Evolutionary conservation across 306 rosid genomes (phyloP), one percentile per base, ranked within the genome.

Genomic region (Cicer chorassanicum): DNA sequence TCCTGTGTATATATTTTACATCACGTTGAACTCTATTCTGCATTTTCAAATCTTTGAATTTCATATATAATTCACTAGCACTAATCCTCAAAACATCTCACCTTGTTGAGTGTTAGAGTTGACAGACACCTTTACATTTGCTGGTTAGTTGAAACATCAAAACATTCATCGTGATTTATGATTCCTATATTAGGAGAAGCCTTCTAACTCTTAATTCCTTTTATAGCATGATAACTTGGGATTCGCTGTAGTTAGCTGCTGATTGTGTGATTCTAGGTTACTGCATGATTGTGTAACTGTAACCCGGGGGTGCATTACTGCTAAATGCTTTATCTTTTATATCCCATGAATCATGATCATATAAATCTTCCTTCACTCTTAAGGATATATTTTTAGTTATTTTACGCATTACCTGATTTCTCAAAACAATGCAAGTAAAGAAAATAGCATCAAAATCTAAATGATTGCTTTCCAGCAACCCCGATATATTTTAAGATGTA

Each of bases 381-480:
- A 42, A 64, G 50, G 60, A 71, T 43, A 29, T 65, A 62, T 1
- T 53, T 78, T 62, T 29, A 6, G 63, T 65, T 29, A 34, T 51
- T 29, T 71, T 63, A 57, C 7, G 45, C 57, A 51, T 8, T 41
- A 40, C 40, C 64, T n/a, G 43, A 38, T 15, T 11, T 55, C 74
- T 53, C 41, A 63, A 65, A 34, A 40, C 48, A 51, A 56, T 24
- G 12, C 18, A 66, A 62, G 40, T 51, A 53, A 78, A 15, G 14
- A 50, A 41, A 44, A 67, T 60, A 77, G 60, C 53, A 61, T 36
- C 59, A 50, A 68, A 67, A 60, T 64, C 50, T 65, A 51, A 64
- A 64, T 64, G 49, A 64, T 41, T 64, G 50, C 69, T 64, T 76
- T 72, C 66, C 42, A 68, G 72, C 40, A 50, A 54, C 67, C 50